These are phyloP conservation scores for Colletotrichum eleusines DNA, from an alignment of 2,329 filamentous ascomycete genomes.

Conservation along the genomic window DNA sequence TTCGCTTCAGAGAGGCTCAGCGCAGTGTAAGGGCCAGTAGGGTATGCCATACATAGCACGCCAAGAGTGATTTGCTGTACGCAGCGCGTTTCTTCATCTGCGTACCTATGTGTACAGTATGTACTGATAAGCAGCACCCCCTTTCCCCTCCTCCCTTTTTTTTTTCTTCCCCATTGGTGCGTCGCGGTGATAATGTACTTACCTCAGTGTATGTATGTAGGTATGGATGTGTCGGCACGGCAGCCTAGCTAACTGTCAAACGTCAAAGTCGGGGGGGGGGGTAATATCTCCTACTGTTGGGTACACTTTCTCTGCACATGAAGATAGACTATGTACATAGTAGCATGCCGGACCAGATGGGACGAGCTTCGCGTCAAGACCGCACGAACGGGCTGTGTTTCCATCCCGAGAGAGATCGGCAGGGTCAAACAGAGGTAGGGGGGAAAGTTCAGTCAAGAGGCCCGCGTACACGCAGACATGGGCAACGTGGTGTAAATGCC, in stretches of 20 bases:
- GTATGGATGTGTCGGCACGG: background rate
- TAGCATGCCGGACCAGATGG: background rate
- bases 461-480: too few relatives aligned
- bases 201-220: background rate
- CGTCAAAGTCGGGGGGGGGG: background rate
- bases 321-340: too few relatives aligned
- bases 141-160: too few relatives aligned
- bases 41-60: background rate
- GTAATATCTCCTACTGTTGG: background rate
- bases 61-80: too few relatives aligned
- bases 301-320: background rate
- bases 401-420: background rate
- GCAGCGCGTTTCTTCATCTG: background rate
- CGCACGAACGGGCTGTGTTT: background rate
- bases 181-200: too few relatives aligned
- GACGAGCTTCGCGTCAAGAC: background rate
- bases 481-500: too few relatives aligned
- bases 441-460: too few relatives aligned
- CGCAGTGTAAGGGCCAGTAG: background rate
- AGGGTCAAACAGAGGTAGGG: background rate
- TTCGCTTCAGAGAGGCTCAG: slow-evolving; percentile 20
- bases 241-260: slow-evolving; percentile 3
- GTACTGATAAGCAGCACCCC: background rate
- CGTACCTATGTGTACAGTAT: too few relatives aligned
- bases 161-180: background rate